Conservation (phyloP, 2,329 filamentous ascomycete genomes). For the Pyrenophora tritici-repentis region DNA sequence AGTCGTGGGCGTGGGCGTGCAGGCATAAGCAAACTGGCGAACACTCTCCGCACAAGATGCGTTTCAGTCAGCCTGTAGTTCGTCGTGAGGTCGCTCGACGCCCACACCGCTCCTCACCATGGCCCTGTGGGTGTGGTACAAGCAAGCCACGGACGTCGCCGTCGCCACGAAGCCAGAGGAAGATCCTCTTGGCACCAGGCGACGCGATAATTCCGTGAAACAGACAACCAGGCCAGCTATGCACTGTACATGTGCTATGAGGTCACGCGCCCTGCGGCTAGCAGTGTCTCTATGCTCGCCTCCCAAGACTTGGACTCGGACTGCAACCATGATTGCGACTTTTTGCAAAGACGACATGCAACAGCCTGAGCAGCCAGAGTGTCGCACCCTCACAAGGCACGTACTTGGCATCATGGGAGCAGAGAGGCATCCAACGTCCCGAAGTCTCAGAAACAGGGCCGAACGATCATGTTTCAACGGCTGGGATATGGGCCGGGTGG, state of each 20-base stretch:
- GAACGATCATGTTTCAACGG: slow-evolving; percentile 27
- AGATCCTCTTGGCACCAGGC: slow-evolving; percentile 2
- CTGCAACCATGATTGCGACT: slow-evolving; percentile 6
- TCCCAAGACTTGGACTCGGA: neutral
- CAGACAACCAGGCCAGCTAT: slow-evolving; percentile 1
- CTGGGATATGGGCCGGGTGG: slow-evolving; percentile 14
- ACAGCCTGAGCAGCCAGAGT: slow-evolving; percentile 24
- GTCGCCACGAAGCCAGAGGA: slow-evolving; percentile 5
- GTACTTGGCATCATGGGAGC: slow-evolving; percentile 35
- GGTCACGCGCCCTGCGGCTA: too few species aligned
- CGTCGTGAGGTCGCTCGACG: slow-evolving; percentile 15
- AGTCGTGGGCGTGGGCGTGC: too few species aligned
- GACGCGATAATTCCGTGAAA: neutral
- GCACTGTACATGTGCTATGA: neutral
- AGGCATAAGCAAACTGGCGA: slow-evolving; percentile 13
- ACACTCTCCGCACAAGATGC: slow-evolving; percentile 1
- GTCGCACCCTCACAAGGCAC: slow-evolving; percentile 25
- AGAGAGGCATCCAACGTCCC: slow-evolving; percentile 30
- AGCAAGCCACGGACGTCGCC: slow-evolving; percentile 7
- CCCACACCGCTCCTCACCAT: slow-evolving; percentile 28
- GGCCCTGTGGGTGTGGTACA: slow-evolving; percentile 21
- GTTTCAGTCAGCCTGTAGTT: slow-evolving; percentile 3
- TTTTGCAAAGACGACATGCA: slow-evolving; percentile 16
- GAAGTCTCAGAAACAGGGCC: slow-evolving; percentile 26
- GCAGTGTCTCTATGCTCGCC: neutral